Evolutionary conservation across 148 eudicot species (phyloP), one percentile per base, ranked within the genome.

Genomic region (Fagopyrum tataricum): DNA sequence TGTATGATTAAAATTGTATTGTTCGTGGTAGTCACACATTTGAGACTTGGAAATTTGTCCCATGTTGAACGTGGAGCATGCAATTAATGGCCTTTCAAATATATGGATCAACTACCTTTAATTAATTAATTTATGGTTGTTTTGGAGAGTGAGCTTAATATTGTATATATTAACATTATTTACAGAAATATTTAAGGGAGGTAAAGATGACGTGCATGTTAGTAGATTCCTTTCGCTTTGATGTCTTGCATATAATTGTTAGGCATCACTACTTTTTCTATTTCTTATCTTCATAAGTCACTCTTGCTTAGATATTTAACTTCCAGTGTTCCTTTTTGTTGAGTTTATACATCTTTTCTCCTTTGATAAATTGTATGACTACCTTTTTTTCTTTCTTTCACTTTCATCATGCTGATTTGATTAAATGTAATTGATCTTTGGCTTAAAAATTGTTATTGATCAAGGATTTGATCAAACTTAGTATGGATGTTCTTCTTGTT

Each of bases 401-500:
- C n/a, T n/a, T n/a, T n/a, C n/a, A 6, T 4, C 37, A n/a, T 26
- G 12, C 42, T 62, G 67, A 21, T 26, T 44, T 44, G n/a, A 7
- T 6, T 44, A 44, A 7, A 44, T 44, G 12, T 44, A 6, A 12
- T 44, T 12, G 11, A 44, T 44, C 11, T 44, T 6, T 7, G n/a
- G 48, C 0, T 44, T 44, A 6, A 12, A 44, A 13, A n/a, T 14
- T 48, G 7, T 48, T 48, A 14, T 48, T 48, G 21, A 53, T 53
- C 21, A n/a, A 53, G 59, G 59, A 23, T 53, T 53, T n/a, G 24
- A 53, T 21, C 21, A 53, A 53, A n/a, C 18, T 23, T 15, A 53
- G 59, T 41, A 69, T 69, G 72, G 31, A 68, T 68, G 15, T 49
- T 41, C 31, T 21, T 69, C 51, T 41, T 17, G 72, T 69, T 69